Percentiles rank a stretch among this genome's conserved stretches.
Evolutionary conservation across 164 flowering plant species (phyloP).

Genomic region (Hamamelis virginiana): DNA sequence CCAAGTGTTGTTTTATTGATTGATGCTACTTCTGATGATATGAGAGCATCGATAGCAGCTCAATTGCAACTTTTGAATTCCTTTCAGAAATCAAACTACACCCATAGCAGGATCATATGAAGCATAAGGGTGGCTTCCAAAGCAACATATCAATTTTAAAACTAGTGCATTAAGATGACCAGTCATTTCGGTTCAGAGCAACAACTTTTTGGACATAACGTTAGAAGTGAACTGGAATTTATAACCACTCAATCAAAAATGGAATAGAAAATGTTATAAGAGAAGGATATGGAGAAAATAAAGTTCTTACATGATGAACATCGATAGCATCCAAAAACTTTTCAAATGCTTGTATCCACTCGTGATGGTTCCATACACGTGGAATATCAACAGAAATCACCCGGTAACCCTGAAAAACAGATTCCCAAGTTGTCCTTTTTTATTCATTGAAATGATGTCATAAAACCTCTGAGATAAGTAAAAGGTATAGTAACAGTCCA

Average conservation of each 20-base stretch:
- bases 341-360: constrained; percentile 97
- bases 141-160: too few relatives aligned
- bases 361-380: constrained; percentile 86
- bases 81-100: too few relatives aligned
- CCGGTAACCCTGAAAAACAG: constrained; percentile 76
- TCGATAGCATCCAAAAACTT: constrained; percentile 93
- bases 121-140: too few relatives aligned
- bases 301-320: constrained; percentile 84
- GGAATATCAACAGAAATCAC: constrained; percentile 97
- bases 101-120: too few relatives aligned
- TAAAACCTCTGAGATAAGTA: not conserved
- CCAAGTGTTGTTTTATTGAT: too few relatives aligned
- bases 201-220: too few relatives aligned
- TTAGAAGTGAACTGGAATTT: too few relatives aligned
- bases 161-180: too few relatives aligned
- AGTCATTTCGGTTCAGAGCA: too few relatives aligned
- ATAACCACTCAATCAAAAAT: not conserved
- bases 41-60: too few relatives aligned
- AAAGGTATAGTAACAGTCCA: not conserved
- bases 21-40: too few relatives aligned
- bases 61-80: too few relatives aligned
- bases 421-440: not conserved
- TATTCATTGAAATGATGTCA: not conserved
- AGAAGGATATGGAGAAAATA: not conserved
- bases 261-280: not conserved